phyloP scores from a whole-genome alignment of 371 early-diverging fungal species.

The Lichtheimia corymbifera region DNA sequence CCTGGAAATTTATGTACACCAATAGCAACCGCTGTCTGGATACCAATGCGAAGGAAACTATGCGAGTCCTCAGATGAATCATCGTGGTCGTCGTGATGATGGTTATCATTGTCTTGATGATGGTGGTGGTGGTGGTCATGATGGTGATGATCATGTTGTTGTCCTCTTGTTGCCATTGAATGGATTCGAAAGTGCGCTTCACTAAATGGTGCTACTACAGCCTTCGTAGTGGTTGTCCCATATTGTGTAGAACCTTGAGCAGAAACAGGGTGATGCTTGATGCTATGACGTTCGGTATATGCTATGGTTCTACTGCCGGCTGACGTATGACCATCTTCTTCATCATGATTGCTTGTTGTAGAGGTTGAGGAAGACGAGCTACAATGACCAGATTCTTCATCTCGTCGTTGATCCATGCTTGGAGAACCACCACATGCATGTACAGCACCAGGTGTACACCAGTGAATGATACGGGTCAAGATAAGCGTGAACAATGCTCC shows the following conservation, averaged over 20 bases:
- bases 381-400: constrained; percentile 6
- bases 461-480: constrained; percentile 31
- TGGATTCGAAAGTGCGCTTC: constrained; percentile 44
- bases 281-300: neutral
- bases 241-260: constrained; percentile 10
- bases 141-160: constrained; percentile 8
- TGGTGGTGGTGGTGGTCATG: constrained; percentile 15
- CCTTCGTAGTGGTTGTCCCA: constrained; percentile 19
- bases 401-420: neutral
- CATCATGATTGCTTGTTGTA: neutral
- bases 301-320: neutral
- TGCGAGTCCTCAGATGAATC: constrained; percentile 10
- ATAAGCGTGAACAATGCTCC: constrained; percentile 34
- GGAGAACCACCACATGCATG: constrained; percentile 39
- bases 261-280: constrained; percentile 5
- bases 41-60: constrained; percentile 53
- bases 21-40: constrained; percentile 78
- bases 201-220: constrained; percentile 5
- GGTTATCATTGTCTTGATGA: constrained; percentile 25
- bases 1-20: constrained; percentile 80
- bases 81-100: constrained; percentile 14
- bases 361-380: neutral
- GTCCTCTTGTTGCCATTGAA: constrained; percentile 5
- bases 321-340: neutral
- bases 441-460: constrained; percentile 37